Base-by-base conservation (phyloP, 805 yeast genomes). In the Monosporozyma siamensis region DNA sequence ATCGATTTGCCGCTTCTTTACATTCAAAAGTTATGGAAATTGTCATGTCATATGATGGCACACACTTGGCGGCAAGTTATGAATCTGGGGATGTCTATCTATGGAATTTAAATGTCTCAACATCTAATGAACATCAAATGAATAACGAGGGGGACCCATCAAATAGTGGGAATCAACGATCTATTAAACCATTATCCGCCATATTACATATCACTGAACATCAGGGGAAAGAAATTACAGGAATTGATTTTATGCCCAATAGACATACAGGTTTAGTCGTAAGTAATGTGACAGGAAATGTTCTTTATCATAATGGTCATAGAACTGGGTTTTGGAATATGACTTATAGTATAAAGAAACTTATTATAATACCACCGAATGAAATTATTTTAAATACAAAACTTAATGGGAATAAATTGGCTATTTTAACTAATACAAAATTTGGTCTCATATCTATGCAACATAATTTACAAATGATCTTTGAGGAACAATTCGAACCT, bases 1-100 rank as follows among this genome's bases (percentile, higher is more conserved):
- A 36, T 5, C 23, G 36, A n/a, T 25, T 21, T 34, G 23, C 38
- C 7, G 34, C 34, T 2, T 14, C 30, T 11, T 27, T 38, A 10
- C 25, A 18, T 17, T 29, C 34, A 34, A 34, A 25, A 15, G 77
- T 86, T 1, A 70, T 82, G 0, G 46, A 75, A 2, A 53, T 88
- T 20, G 68, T 76, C 0, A 61, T 82, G 11, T 80, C 92, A 0
- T 64, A 74, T 6, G 95, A 89, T 56, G 81, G 84, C 1, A 69
- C 82, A 0, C 74, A 71, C 52, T 48, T 87, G 3, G 86, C 82
- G 0, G 81, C 78, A 0, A 95, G 95, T 1, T 77, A 72, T 49
- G 65, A 68, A 4, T 63, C 70, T 18, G 97, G 97, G 0, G 68
- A 67, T 42, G 70, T 89, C 2, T 64, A 71, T 23, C 50, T 84